Base-by-base conservation (phyloP, 1,139 yeast genomes). In the Suhomyces guaymorum region DNA sequence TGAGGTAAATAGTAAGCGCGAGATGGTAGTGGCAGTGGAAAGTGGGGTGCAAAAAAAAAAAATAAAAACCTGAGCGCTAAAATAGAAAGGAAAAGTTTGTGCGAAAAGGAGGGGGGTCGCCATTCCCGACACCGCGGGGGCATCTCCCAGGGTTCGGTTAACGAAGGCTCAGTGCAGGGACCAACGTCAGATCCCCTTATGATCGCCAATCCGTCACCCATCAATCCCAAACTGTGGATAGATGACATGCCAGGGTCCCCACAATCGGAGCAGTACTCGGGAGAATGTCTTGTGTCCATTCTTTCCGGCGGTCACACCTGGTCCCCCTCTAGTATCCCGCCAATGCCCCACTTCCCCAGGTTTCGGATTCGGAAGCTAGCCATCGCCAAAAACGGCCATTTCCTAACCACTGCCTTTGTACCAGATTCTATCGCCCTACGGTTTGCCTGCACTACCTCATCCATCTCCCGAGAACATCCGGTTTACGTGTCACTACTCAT, bases 271-370 rank as follows among this genome's bases (percentile, higher is more conserved):
- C n/a, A n/a, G n/a, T n/a, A n/a, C n/a, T n/a, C n/a, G n/a, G n/a
- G n/a, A n/a, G n/a, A n/a, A n/a, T n/a, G n/a, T n/a, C n/a, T n/a
- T 18, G 9, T 7, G 20, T 18, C 23, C n/a, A 9, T 21, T 21
- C n/a, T 5, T 10, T 7, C 23, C 12, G n/a, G 23, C n/a, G 28
- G 28, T 15, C 26, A 24, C 17, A 12, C 17, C 11, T 20, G 7
- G 15, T 16, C 11, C 27, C 24, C 23, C 18, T 11, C 17, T 3
- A 17, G 9, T 25, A 15, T 30, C 24, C 32, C 32, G 20, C 28
- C 26, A 11, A 11, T 26, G 32, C 39, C 39, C 39, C 39, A 35
- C 39, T 35, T 35, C 39, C 39, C 39, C 39, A 32, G 39, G 35
- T 35, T 35, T 35, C 27, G 28, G 28, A 4, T 19, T 19, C 18